Percentiles rank a stretch among this genome's conserved stretches.
These are phyloP conservation scores for Fusarium nurragi DNA, from an alignment of 2,329 filamentous ascomycete genomes.

Conservation along the genomic window DNA sequence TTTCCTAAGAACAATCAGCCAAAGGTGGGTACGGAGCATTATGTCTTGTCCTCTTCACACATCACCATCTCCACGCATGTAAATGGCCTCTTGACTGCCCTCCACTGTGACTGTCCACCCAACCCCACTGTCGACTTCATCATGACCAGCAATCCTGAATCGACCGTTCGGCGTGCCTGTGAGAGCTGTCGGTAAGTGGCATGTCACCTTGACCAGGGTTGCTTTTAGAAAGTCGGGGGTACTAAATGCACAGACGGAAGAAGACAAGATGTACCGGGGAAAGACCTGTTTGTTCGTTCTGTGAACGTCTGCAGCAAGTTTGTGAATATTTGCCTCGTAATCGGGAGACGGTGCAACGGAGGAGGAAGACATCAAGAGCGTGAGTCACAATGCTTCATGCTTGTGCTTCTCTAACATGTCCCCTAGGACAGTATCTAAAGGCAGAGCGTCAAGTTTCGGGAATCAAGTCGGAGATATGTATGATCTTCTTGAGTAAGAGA, in stretches of 20 bases:
- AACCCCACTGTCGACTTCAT: background rate
- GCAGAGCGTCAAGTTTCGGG: background rate
- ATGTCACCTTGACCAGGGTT: background rate
- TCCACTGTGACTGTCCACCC: background rate
- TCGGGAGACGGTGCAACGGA: constrained; percentile 21
- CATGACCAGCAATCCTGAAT: constrained; percentile 19
- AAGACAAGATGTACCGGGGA: constrained; percentile 40
- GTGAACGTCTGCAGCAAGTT: constrained; percentile 27
- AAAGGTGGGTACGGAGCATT: constrained; percentile 25
- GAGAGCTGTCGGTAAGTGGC: constrained; percentile 30
- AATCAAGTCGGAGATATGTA: constrained; percentile 10
- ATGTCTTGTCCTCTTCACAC: background rate
- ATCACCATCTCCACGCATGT: background rate
- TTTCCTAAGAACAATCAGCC: background rate
- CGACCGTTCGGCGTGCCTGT: constrained; percentile 23
- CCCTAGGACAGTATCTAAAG: background rate
- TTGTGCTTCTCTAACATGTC: background rate
- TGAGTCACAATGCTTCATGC: background rate
- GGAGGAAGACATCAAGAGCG: constrained; percentile 17
- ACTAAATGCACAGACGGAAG: constrained; percentile 22
- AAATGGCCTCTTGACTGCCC: background rate
- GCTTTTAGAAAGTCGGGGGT: background rate
- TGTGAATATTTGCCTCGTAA: constrained; percentile 30
- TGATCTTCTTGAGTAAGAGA: constrained; percentile 14
- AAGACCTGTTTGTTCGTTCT: constrained; percentile 35